phyloP scores from a whole-genome alignment of 306 rosid species.

The Pyrus bretschneideri region DNA sequence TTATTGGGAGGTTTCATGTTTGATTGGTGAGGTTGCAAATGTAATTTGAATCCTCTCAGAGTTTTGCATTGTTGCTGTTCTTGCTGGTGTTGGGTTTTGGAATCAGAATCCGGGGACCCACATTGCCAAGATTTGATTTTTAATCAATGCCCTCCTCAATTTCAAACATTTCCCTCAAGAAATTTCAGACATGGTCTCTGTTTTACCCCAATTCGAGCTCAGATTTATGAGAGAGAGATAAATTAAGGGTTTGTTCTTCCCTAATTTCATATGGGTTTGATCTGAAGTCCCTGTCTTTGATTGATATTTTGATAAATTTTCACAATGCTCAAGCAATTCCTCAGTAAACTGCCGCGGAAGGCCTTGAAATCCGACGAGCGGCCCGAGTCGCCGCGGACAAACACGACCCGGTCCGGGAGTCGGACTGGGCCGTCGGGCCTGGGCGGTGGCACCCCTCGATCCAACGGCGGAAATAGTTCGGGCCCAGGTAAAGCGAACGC shows the following conservation, averaged over 20 bases:
- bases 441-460: conserved; percentile 23
- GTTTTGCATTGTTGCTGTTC: background rate
- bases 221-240: conserved; percentile 41
- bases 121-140: conserved; percentile 33
- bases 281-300: conserved; percentile 24
- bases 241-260: conserved; percentile 36
- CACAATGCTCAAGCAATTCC: conserved; percentile 86
- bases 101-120: conserved; percentile 4
- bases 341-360: conserved; percentile 80
- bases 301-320: conserved; percentile 5
- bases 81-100: background rate
- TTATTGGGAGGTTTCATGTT: background rate
- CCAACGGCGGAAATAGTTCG: conserved; percentile 31
- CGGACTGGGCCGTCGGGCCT: conserved; percentile 30
- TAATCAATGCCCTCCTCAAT: conserved; percentile 29
- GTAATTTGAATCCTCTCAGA: background rate
- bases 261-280: conserved; percentile 31
- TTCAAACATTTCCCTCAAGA: conserved; percentile 22
- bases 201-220: conserved; percentile 1
- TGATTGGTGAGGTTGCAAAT: background rate
- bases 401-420: conserved; percentile 30
- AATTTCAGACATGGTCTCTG: conserved; percentile 22
- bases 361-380: conserved; percentile 54
- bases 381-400: conserved; percentile 42
- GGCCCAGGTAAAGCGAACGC: conserved; percentile 26